Base-by-base conservation (phyloP, 768 basidiomycete genomes). In the Boletus subcaerulescens region DNA sequence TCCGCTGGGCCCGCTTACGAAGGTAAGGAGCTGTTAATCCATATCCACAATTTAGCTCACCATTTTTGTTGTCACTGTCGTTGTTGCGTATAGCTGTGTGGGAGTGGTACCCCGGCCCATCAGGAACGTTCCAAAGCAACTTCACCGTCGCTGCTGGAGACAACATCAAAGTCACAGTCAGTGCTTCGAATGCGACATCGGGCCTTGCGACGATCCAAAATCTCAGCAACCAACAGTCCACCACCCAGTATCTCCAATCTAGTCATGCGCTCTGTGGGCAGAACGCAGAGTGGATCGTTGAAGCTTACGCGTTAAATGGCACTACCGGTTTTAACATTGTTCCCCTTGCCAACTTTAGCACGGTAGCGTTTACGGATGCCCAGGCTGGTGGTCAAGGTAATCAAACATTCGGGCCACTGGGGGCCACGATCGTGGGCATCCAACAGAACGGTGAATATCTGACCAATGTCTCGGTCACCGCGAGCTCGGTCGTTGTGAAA, bases 261-360 rank as follows among this genome's bases (percentile, higher is more conserved):
- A 29, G 44, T 2, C 10, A 4, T 15, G 18, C 47, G 8, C 54
- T 61, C 8, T 61, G 60, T 17, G 14, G 24, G 22, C 29, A 26
- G 26, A 32, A 32, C 26, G 53, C 50, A 20, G 59, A 51, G 47
- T 60, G 59, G 60, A 47, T 56, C 22, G 44, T 60, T 29, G 50
- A 60, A 42, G 47, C 49, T 32, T 48, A 11, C 42, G 5, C 7
- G 26, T 2, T 14, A 8, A 3, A 3, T 1, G 8, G 1, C 26
- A 7, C 24, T 7, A 3, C 4, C 1, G 4, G 10, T 4, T 22
- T 12, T 8, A 14, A 17, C 1, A 0, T 1, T 0, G 3, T 26
- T 15, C 48, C 54, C 0, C 36, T 61, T 26, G 44, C 40, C 29
- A 18, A 57, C 48, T 61, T 60, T n/a, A 9, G 26, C 12, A 38